Evolutionary conservation across 805 yeast species (phyloP).

Genomic region (Saccharomycopsis amapae): DNA sequence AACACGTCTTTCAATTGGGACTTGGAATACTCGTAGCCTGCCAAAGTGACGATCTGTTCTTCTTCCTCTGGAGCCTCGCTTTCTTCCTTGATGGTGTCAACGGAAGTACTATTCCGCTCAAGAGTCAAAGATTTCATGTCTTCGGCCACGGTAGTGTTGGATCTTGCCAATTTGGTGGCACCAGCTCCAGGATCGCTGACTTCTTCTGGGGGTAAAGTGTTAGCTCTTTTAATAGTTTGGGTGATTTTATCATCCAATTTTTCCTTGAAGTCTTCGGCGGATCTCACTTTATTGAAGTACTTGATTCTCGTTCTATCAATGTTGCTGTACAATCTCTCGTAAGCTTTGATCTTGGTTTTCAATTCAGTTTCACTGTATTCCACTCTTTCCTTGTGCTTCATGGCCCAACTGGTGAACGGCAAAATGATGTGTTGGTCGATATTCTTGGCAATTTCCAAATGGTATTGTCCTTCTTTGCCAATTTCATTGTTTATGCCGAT

Average conservation of each 20-base stretch:
- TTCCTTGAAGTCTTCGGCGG: conserved; percentile 57
- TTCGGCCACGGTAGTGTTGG: conserved; percentile 21
- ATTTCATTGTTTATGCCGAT: conserved; percentile 49
- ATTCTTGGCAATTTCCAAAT: conserved; percentile 52
- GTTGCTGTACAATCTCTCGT: conserved; percentile 38
- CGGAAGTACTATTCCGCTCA: conserved; percentile 14
- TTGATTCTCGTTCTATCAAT: conserved; percentile 54
- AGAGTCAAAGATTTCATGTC: conserved; percentile 20
- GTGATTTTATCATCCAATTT: conserved; percentile 37
- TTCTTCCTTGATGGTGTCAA: conserved; percentile 22
- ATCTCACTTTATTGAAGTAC: conserved; percentile 72
- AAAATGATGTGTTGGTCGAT: conserved; percentile 53
- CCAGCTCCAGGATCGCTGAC: neutral
- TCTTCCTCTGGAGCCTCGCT: conserved; percentile 25
- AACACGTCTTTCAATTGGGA: conserved; percentile 37
- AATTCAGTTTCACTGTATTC: conserved; percentile 52
- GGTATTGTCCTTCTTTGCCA: conserved; percentile 50
- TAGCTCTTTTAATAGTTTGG: conserved; percentile 19
- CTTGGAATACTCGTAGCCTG: conserved; percentile 33
- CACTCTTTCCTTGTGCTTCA: conserved; percentile 61
- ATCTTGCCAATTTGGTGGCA: conserved; percentile 13
- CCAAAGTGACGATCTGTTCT: conserved; percentile 29
- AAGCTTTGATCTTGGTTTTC: conserved; percentile 43
- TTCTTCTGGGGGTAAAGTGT: conserved; percentile 1
- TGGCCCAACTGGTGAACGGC: conserved; percentile 72